Evolutionary conservation across 768 basidiomycete species (phyloP), one percentile per base, ranked within the genome.

Genomic region (Collybiopsis luxurians): DNA sequence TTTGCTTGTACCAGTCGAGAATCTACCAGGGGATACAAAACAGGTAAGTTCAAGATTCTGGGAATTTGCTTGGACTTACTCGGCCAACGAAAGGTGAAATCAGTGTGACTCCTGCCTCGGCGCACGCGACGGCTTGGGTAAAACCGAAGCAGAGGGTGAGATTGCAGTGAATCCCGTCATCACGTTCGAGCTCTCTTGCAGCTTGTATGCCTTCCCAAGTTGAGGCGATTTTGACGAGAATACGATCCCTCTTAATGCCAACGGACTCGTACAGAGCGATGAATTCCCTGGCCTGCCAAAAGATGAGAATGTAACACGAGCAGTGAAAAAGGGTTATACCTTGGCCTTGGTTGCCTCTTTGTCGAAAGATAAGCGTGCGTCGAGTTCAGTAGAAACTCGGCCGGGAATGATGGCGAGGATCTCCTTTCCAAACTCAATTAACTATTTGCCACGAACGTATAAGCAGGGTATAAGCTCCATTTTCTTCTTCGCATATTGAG

Each of bases 191-290:
- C 74, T 95, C 89, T 61, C 94, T 87, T 36, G 97, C 97, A 58
- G 97, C 97, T 74, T 99, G 96, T 78, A 99, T 99, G 75, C 97
- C 97, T 76, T 98, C 97, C 92, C 93, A 99, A 47, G 95, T 95
- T 39, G 97, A 96, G 28, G 96, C 97, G 69, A 99, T 98, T 81
- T 99, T 99, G 86, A 99, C 98, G 64, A 99, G 80, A 60, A 99
- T 79, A 61, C 97, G 92, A 43, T 98, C 95, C 77, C 90, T 92
- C 70, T 84, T 78, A 78, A 99, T 86, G 61, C 97, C 97, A 61
- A 95, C 71, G n/a, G 90, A 91, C 34, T 95, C 83, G 80, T 99
- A 99, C 59, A 98, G 87, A 36, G 86, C 86, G 65, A 99, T 98
- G 68, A 98, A 85, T 67, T 90, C 83, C 73, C 83, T 89, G 38